phyloP scores from a whole-genome alignment of 345 rosid species.

The Mercurialis annua region DNA sequence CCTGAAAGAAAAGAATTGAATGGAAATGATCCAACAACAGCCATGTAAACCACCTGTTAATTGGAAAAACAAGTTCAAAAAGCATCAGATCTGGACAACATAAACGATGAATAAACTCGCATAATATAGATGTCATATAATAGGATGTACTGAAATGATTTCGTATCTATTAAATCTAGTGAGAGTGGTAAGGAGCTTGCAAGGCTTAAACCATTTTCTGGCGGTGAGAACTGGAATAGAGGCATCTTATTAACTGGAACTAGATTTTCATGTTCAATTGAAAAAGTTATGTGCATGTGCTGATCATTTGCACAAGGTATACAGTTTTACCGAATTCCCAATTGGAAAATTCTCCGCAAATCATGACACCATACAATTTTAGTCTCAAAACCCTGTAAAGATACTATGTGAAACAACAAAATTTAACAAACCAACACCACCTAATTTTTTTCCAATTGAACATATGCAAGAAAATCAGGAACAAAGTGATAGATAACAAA shows the following conservation, averaged over 20 bases:
- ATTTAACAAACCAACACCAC: background rate
- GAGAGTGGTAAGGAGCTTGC: background rate
- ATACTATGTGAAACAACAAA: background rate
- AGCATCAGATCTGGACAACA: constrained; percentile 5
- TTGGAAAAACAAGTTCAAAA: constrained; percentile 14
- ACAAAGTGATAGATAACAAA: no score
- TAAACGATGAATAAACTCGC: background rate
- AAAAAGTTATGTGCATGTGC: background rate
- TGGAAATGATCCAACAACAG: constrained; percentile 93
- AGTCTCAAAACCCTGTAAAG: background rate
- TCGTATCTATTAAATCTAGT: background rate
- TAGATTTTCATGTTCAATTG: background rate
- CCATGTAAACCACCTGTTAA: constrained; percentile 86
- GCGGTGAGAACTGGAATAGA: background rate
- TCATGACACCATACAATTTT: background rate
- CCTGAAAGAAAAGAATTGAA: constrained; percentile 99
- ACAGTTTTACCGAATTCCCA: no score
- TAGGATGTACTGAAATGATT: background rate
- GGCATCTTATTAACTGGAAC: background rate
- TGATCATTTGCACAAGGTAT: no score
- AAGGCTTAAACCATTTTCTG: background rate
- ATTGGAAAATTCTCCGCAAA: no score
- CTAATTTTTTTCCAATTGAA: no score
- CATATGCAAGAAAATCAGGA: no score
- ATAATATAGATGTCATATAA: background rate